Evolutionary conservation across 176 grass and related monocot genomes (phyloP).

Genomic region (Chrysopogon serrulatus): DNA sequence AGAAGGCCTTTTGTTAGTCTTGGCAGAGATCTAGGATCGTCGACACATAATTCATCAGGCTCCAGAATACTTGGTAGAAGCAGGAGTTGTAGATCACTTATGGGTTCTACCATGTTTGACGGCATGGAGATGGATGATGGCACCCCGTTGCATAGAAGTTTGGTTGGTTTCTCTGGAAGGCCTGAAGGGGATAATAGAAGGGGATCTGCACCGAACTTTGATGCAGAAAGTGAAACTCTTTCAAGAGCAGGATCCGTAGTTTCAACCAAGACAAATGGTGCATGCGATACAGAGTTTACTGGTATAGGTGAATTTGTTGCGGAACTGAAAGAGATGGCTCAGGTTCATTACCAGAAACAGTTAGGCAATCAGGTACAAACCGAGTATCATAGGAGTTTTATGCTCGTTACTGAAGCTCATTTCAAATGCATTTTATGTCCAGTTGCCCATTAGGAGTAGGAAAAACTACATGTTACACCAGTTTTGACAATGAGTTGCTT

Average conservation of each 20-base stretch:
- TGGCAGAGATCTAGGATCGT: conserved; percentile 44
- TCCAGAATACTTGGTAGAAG: conserved; percentile 71
- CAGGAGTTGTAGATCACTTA: conserved; percentile 78
- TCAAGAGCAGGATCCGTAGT: conserved; percentile 58
- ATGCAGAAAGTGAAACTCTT: conserved; percentile 51
- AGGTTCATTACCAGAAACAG: conserved; percentile 67
- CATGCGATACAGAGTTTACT: conserved; percentile 53
- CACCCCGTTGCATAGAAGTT: conserved; percentile 71
- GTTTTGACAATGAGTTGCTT: neutral
- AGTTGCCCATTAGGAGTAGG: neutral
- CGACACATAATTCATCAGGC: conserved; percentile 22
- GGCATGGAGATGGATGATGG: conserved; percentile 48
- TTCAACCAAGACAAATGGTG: conserved; percentile 47
- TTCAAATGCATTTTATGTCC: neutral
- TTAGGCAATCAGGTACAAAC: conserved; percentile 42
- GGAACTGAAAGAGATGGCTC: conserved; percentile 89
- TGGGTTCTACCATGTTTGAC: conserved; percentile 49
- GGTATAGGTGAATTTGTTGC: conserved; percentile 80
- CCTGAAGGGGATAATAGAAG: conserved; percentile 54
- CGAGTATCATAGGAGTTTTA: neutral
- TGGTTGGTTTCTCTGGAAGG: conserved; percentile 62
- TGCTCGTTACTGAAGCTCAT: neutral
- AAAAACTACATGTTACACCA: neutral
- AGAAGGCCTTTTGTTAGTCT: conserved; percentile 58
- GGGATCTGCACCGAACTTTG: conserved; percentile 32